phyloP scores from a whole-genome alignment of 768 basidiomycete genomes.

The Suillus tomentosus region DNA sequence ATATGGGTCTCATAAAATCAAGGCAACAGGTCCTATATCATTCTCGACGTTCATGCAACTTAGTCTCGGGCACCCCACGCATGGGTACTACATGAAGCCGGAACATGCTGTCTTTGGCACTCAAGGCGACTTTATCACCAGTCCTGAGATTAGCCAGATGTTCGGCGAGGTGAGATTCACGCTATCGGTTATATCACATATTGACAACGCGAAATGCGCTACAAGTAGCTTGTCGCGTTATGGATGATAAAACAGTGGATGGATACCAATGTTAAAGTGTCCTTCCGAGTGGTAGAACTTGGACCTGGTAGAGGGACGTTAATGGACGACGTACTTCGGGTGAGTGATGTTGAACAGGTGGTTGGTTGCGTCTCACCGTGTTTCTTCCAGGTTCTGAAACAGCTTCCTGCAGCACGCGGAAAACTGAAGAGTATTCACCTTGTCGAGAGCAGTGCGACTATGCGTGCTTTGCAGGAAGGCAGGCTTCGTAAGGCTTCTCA shows the following conservation, averaged over 20 bases:
- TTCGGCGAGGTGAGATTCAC: constrained; percentile 84
- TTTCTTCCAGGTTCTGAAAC: constrained; percentile 48
- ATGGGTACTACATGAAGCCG: constrained; percentile 90
- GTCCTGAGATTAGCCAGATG: constrained; percentile 93
- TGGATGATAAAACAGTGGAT: constrained; percentile 86
- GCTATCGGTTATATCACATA: neutral
- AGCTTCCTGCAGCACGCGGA: constrained; percentile 41
- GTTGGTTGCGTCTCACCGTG: neutral
- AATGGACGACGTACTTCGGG: constrained; percentile 86
- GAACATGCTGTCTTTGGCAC: constrained; percentile 78
- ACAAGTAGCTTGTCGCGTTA: constrained; percentile 73
- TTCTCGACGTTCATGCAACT: constrained; percentile 90
- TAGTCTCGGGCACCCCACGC: constrained; percentile 84
- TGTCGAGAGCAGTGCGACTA: constrained; percentile 75
- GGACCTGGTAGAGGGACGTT: constrained; percentile 94
- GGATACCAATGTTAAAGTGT: constrained; percentile 45
- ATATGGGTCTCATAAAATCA: neutral
- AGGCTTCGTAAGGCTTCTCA: constrained; percentile 43
- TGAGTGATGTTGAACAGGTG: constrained; percentile 38
- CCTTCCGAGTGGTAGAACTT: constrained; percentile 81
- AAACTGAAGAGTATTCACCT: constrained; percentile 61
- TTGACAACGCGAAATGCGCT: neutral
- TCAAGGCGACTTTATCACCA: constrained; percentile 92
- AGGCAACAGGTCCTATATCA: constrained; percentile 90
- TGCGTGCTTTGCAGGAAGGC: constrained; percentile 63